Percentiles rank a stretch among this genome's conserved stretches.
Evolutionary conservation across 805 yeast genomes (phyloP).

Genomic region (Sugiyamaella boreocaroliniensis): DNA sequence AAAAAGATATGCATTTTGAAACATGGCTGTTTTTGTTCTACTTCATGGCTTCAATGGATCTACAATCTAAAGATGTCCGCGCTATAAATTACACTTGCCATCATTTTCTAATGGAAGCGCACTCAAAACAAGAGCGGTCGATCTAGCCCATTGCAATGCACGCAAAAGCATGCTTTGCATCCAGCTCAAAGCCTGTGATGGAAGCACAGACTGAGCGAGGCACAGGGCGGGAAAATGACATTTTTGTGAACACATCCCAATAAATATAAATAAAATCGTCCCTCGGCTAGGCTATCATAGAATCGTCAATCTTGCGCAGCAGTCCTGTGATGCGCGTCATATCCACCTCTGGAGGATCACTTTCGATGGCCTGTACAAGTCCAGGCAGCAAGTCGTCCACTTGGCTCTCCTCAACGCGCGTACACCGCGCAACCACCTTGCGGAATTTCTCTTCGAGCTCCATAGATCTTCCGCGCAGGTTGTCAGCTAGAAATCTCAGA

Average conservation of each 20-base stretch:
- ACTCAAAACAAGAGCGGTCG: conserved; percentile 13
- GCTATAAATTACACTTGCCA: conserved; percentile 14
- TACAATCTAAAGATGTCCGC: conserved; percentile 1
- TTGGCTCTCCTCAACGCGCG: conserved; percentile 74
- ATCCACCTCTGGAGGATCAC: conserved; percentile 66
- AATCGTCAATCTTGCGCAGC: conserved; percentile 39
- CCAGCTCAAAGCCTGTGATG: conserved; percentile 16
- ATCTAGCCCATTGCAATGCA: conserved; percentile 10
- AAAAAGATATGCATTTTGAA: no score
- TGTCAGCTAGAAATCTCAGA: conserved; percentile 46
- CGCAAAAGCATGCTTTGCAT: conserved; percentile 1
- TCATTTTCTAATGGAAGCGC: conserved; percentile 12
- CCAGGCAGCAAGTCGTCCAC: conserved; percentile 81
- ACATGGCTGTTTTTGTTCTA: neutral
- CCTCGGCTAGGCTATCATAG: conserved; percentile 3
- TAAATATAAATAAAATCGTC: neutral
- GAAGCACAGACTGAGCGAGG: conserved; percentile 16
- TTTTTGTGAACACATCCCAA: neutral
- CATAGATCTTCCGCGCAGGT: conserved; percentile 47
- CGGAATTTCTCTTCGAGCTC: conserved; percentile 72
- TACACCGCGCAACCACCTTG: conserved; percentile 80
- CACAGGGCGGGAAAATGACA: conserved; percentile 11
- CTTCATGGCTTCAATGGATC: neutral
- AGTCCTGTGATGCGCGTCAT: conserved; percentile 51
- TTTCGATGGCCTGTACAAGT: conserved; percentile 82